A percentile compares a stretch with the other conserved stretches of the same genome.
Conservation (phyloP, 164 flowering plant species). For the Aristolochia fimbriata region DNA sequence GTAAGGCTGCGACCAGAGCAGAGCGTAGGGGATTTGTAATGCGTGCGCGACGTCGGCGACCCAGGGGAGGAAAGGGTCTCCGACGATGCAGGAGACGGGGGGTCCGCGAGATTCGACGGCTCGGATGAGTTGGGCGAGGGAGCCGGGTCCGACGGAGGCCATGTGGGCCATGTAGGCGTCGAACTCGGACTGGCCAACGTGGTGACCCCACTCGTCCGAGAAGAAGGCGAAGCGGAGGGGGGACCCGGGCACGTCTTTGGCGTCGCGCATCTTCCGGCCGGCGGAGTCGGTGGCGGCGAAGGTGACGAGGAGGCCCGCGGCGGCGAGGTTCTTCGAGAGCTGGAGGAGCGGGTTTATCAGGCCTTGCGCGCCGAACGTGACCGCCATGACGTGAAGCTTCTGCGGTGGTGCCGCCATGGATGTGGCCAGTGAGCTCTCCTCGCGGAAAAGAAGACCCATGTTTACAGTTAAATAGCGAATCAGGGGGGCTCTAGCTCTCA, state of each 20-base stretch:
- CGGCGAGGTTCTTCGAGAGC: conserved; percentile 9
- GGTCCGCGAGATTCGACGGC: background rate
- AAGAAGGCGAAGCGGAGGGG: conserved; percentile 3
- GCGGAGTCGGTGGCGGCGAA: conserved; percentile 7
- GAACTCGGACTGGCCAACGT: background rate
- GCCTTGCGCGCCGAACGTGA: conserved; percentile 12
- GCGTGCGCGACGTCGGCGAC: conserved; percentile 5
- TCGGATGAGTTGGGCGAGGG: conserved; percentile 1
- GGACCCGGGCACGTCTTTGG: background rate
- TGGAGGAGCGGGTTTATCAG: conserved; percentile 17
- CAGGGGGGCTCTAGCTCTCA: too few relatives aligned
- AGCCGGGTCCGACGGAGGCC: background rate
- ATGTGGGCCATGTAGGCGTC: background rate
- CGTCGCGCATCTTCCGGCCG: conserved; percentile 1
- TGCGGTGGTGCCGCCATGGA: too few relatives aligned
- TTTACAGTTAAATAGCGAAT: too few relatives aligned
- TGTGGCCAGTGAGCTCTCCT: too few relatives aligned
- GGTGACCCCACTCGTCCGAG: conserved; percentile 5
- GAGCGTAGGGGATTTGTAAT: background rate
- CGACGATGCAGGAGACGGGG: conserved; percentile 3
- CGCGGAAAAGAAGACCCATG: too few relatives aligned
- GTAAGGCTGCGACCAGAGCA: conserved; percentile 5
- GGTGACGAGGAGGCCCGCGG: conserved; percentile 9
- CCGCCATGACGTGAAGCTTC: conserved; percentile 1
- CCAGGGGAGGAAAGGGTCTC: conserved; percentile 3